Evolutionary conservation across 1,284 basidiomycete genomes (phyloP).

Genomic region (Pseudozyma thailandica): DNA sequence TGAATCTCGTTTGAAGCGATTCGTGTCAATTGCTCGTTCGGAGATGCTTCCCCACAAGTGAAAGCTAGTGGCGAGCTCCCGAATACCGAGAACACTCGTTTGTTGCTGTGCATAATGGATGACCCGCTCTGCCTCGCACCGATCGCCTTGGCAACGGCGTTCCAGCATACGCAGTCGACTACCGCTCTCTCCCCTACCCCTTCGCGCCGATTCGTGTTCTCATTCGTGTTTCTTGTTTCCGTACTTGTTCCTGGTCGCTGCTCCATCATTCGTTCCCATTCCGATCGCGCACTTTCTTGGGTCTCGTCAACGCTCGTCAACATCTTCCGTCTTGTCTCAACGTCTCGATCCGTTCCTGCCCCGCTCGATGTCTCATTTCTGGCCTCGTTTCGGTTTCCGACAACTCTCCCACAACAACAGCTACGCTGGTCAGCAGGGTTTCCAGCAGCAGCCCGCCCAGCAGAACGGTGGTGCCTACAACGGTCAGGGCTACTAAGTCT

Average conservation of each 20-base stretch:
- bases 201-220: constrained; percentile 20
- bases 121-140: too few relatives aligned
- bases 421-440: constrained; percentile 44
- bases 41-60: too few relatives aligned
- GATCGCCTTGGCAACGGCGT: too few relatives aligned
- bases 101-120: neutral
- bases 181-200: neutral
- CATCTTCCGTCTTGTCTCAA: constrained; percentile 5
- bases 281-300: constrained; percentile 4
- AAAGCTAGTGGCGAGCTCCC: too few relatives aligned
- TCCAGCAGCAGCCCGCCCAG: constrained; percentile 47
- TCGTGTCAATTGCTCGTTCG: neutral
- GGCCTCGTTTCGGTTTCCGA: neutral
- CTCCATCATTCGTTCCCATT: constrained; percentile 6
- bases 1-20: too few relatives aligned
- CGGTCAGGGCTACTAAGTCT: constrained; percentile 52
- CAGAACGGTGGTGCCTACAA: constrained; percentile 44
- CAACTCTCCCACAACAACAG: constrained; percentile 11
- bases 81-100: neutral
- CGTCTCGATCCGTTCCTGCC: neutral
- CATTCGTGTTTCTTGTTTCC: constrained; percentile 11
- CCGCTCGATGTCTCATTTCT: neutral
- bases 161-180: too few relatives aligned
- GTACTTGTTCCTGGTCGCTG: constrained; percentile 1
- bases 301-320: constrained; percentile 3